Conservation (phyloP, 352 stramenopile genomes). For the Elongisporangium senticosum region DNA sequence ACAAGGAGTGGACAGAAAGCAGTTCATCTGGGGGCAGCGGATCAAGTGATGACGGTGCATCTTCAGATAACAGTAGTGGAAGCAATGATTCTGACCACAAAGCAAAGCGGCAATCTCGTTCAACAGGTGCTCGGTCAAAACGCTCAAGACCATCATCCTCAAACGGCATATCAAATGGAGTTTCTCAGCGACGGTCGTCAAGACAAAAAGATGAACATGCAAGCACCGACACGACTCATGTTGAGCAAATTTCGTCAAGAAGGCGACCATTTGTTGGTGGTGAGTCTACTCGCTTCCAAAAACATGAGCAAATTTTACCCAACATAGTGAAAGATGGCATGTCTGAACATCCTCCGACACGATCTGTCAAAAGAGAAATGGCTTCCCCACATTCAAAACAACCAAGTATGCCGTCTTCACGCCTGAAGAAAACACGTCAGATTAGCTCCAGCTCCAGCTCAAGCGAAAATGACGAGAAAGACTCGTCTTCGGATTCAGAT, state of each 20-base stretch:
- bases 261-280: not conserved
- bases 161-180: not conserved
- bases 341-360: not conserved
- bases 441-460: constrained; percentile 56
- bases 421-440: not conserved
- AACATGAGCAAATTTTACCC: not conserved
- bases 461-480: constrained; percentile 16
- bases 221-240: not conserved
- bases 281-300: not conserved
- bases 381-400: not conserved
- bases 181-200: not conserved
- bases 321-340: not conserved
- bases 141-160: constrained; percentile 8
- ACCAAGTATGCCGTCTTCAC: not conserved
- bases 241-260: not conserved
- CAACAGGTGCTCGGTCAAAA: constrained; percentile 13
- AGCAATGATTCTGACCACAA: constrained; percentile 19
- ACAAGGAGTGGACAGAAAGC: constrained; percentile 60
- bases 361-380: not conserved
- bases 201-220: not conserved
- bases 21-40: constrained; percentile 57
- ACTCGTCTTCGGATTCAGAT: constrained; percentile 29
- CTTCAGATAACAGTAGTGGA: constrained; percentile 34
- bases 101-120: constrained; percentile 8
- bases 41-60: constrained; percentile 39